Evolutionary conservation across 768 basidiomycete species (phyloP), one percentile per base, ranked within the genome.

Genomic region (Tricholoma saponaceum): DNA sequence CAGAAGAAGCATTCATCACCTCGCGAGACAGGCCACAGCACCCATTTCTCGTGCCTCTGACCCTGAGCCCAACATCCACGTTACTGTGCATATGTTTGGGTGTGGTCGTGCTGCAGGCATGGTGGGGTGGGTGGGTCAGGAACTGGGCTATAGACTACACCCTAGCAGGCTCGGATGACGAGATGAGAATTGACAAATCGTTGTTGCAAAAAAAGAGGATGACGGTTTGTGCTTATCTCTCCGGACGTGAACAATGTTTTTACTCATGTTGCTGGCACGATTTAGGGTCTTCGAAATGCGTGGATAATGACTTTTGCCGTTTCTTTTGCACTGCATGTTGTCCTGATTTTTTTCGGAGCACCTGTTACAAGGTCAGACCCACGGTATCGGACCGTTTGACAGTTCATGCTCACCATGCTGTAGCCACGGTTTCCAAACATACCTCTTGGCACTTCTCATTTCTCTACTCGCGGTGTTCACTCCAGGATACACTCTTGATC

Each of bases 261-360:
- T 37, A 46, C 20, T 30, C 13, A 52, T 7, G 8, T 26, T 62
- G 58, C 57, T 39, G 26, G 9, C 47, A 47, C 44, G 12, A 25
- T 58, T 51, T 57, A 90, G 90, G 79, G 71, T 47, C 67, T 85
- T 32, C 69, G 66, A 28, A 72, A 77, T 28, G 85, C 88, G 5
- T 80, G 73, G 63, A 50, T 76, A 16, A 74, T 83, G 41, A 89
- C 91, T 0, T 50, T 83, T 2, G 70, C 72, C 9, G 70, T 74
- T 0, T 78, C 88, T 2, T 35, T 82, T 10, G 62, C 73, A 10
- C 69, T 83, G n/a, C 77, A 86, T 59, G 62, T 67, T 46, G 52
- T 84, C 1, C 62, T 86, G 0, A 70, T 93, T 14, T 66, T 90
- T 14, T 86, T 96, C 60, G 93, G 94, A 0, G 91, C 93, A 9